Evolutionary conservation across 176 grass and related monocot species (phyloP), one percentile per base, ranked within the genome.

Genomic region (Themeda triandra): DNA sequence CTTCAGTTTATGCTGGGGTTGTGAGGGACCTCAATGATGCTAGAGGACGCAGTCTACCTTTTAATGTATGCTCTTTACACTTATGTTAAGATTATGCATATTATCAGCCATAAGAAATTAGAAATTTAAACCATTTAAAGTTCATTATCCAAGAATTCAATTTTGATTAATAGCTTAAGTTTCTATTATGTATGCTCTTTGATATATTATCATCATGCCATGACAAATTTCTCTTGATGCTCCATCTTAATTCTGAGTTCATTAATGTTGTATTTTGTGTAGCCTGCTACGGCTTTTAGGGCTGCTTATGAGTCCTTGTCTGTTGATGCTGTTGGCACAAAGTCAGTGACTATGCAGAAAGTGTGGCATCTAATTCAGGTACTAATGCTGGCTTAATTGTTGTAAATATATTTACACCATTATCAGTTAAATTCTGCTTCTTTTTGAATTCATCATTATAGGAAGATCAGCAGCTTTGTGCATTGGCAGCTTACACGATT

Each of bases 321-420:
- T 68, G n/a, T 88, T 88, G 93, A 96, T 72, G 83, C 76, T 75
- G 56, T 82, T 56, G 91, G 91, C 71, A 86, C 53, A 28, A 99
- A 94, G 54, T 94, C 96, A 63, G 93, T 96, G 65, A 94, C 89
- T 23, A 94, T 99, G 93, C 96, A 92, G 80, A 96, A 99, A 99
- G 69, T 96, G 79, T 99, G 96, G 93, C 93, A 96, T 59, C 87
- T 99, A 33, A 85, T 96, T 87, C 87, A 96, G 93, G 96, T 96
- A 94, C 84, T 24, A 69, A 19, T 44, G 14, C 73, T 77, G 11
- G 31, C 58, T 77, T 78, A 24, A 24, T 62, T 15, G 17, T 15
- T 71, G 14, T 27, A 10, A 79, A 70, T 17, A 44, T n/a, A 15
- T 76, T 58, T 30, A 28, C 62, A 76, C 63, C 29, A 32, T 56